These are phyloP conservation scores for Ceratocystis lukuohia DNA, from an alignment of 2,329 filamentous ascomycete genomes.

Conservation along the genomic window DNA sequence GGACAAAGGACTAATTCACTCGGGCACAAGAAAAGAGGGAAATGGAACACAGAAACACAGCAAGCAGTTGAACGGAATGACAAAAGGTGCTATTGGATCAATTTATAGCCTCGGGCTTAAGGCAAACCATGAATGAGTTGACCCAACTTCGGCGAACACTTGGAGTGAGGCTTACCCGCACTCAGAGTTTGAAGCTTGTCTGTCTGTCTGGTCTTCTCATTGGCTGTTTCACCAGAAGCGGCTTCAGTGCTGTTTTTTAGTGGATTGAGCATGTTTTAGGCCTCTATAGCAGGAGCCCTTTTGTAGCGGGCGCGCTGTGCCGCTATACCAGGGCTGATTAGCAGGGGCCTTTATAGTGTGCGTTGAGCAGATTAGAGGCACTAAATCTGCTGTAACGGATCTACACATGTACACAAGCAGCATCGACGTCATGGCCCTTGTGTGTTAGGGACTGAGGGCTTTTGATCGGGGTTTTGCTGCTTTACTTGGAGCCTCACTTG, in stretches of 20 bases:
- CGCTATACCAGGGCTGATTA: not conserved
- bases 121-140: not conserved
- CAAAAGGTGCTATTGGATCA: too few species aligned
- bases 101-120: not conserved
- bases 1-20: not conserved
- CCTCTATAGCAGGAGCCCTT: not conserved
- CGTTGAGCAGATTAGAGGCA: slow-evolving; percentile 12
- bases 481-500: too few species aligned
- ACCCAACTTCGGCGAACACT: not conserved
- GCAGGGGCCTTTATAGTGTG: not conserved
- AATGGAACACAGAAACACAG: not conserved
- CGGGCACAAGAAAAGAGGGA: not conserved
- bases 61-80: too few species aligned
- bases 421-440: not conserved
- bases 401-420: not conserved
- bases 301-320: not conserved
- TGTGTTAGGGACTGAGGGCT: not conserved
- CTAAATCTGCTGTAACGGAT: not conserved
- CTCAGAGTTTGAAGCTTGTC: not conserved
- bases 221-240: not conserved
- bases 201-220: not conserved
- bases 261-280: slow-evolving; percentile 3
- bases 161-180: not conserved
- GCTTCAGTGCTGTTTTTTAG: not conserved
- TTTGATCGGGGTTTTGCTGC: too few species aligned